Evolutionary conservation across 2,329 filamentous ascomycete species (phyloP), one percentile per base, ranked within the genome.

Genomic region (Epichloe coenophiala): DNA sequence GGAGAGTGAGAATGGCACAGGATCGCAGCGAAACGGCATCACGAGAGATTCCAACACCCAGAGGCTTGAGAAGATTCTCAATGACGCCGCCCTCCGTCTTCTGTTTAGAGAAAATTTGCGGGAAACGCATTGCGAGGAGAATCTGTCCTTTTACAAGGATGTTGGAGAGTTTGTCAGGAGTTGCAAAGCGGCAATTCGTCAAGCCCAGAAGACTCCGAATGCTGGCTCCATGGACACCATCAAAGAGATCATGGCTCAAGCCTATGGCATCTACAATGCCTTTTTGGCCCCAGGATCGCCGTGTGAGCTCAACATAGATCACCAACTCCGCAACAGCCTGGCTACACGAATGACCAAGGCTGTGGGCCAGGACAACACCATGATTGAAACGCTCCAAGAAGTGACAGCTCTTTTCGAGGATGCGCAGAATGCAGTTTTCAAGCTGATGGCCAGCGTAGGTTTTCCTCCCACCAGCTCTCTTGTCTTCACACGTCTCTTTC

Each of bases 361-460:
- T 1, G 91, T 97, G 39, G 88, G 90, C 36, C 90, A 96, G 63
- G 90, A 97, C 59, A 81, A 85, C 44, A 84, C 89, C 38, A 96
- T 97, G 90, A 84, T 95, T 58, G 83, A 88, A 59, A 95, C 88
- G 55, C 71, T 97, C 33, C 85, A 88, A 58, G 91, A 97, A 65
- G 91, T 98, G 43, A 93, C 87, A 8, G 72, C 79, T 11, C 74
- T 98, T 1, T 97, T 97, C 61, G 90, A 95, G 68, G 87, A 95
- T 64, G 93, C 93, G 8, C 89, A 97, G 64, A 88, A 85, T 56
- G 93, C 90, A 11, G 93, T 98, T 38, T 97, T 97, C 73, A 97
- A 97, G 72, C 73, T 97, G 60, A 97, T 98, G 93, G 93, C 91
- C 57, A 95, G 89, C 68, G 90, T 96, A 82, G 78, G 90, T 83